Evolutionary conservation across 345 rosid genomes (phyloP).

Genomic region (Moricandia arvensis): DNA sequence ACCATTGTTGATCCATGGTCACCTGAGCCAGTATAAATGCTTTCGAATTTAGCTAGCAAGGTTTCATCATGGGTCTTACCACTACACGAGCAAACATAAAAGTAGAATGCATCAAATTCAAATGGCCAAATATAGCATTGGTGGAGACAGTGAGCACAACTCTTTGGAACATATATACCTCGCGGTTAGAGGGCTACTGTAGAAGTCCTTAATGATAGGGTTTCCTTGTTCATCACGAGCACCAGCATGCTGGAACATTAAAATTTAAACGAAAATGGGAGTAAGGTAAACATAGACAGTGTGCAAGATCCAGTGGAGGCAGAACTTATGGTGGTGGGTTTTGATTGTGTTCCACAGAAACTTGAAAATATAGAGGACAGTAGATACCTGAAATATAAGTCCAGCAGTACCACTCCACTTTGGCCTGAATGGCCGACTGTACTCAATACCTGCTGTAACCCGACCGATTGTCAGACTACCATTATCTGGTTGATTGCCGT

Average conservation of each 20-base stretch:
- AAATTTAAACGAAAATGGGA: constrained; percentile 8
- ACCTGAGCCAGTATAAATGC: constrained; percentile 86
- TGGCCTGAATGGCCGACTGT: constrained; percentile 89
- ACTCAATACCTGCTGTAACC: constrained; percentile 80
- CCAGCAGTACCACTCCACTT: constrained; percentile 95
- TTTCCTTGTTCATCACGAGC: constrained; percentile 78
- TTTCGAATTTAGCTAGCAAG: constrained; percentile 78
- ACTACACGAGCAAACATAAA: constrained; percentile 48
- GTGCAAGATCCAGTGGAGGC: constrained; percentile 7
- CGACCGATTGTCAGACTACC: constrained; percentile 75
- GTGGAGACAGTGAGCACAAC: constrained; percentile 16
- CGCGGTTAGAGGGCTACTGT: constrained; percentile 86
- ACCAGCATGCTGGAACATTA: constrained; percentile 65
- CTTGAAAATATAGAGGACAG: background rate
- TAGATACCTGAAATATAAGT: constrained; percentile 77
- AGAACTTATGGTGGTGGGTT: background rate
- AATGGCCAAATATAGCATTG: constrained; percentile 1
- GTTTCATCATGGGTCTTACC: constrained; percentile 76
- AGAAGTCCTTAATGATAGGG: constrained; percentile 80
- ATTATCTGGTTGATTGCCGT: constrained; percentile 71
- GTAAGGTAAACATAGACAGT: background rate
- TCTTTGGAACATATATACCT: constrained; percentile 48
- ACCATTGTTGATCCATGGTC: constrained; percentile 95
- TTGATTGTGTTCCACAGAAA: background rate
- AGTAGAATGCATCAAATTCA: constrained; percentile 2